phyloP scores from a whole-genome alignment of 495 filamentous ascomycete species.

The Apiosordaria backusii region DNA sequence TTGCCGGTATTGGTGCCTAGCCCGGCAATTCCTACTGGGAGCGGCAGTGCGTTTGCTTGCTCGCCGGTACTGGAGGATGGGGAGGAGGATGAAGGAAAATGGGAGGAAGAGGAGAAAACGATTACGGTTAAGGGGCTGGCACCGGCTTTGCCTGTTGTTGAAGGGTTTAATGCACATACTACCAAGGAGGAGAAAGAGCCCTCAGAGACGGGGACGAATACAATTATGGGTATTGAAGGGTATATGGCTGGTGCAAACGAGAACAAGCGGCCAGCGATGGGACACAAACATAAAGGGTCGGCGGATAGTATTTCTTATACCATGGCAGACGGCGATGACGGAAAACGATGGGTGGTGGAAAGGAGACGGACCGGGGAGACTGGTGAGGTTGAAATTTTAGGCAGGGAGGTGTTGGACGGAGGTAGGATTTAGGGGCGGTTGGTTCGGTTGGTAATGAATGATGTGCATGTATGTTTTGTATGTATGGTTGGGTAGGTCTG shows the following conservation, averaged over 20 bases:
- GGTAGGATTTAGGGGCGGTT: slow-evolving; percentile 32
- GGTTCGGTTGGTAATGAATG: neutral
- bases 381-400: slow-evolving; percentile 48
- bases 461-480: neutral
- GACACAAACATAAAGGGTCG: slow-evolving; percentile 47
- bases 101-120: neutral
- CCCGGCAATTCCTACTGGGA: neutral
- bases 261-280: slow-evolving; percentile 29
- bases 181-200: neutral
- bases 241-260: neutral
- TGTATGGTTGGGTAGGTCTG: neutral
- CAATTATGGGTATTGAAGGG: too few relatives aligned
- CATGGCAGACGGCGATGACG: slow-evolving; percentile 49
- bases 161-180: neutral
- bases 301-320: slow-evolving; percentile 58
- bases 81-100: neutral
- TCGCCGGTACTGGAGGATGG: slow-evolving; percentile 4
- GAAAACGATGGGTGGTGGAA: slow-evolving; percentile 55
- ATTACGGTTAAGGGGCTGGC: slow-evolving; percentile 1
- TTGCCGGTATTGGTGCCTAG: neutral
- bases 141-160: slow-evolving; percentile 8
- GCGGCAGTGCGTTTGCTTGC: slow-evolving; percentile 2
- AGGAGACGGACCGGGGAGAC: slow-evolving; percentile 50
- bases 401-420: slow-evolving; percentile 34
- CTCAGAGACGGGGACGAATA: slow-evolving; percentile 5